Evolutionary conservation across 345 rosid genomes (phyloP).

Genomic region (Eucalyptus cloeziana): DNA sequence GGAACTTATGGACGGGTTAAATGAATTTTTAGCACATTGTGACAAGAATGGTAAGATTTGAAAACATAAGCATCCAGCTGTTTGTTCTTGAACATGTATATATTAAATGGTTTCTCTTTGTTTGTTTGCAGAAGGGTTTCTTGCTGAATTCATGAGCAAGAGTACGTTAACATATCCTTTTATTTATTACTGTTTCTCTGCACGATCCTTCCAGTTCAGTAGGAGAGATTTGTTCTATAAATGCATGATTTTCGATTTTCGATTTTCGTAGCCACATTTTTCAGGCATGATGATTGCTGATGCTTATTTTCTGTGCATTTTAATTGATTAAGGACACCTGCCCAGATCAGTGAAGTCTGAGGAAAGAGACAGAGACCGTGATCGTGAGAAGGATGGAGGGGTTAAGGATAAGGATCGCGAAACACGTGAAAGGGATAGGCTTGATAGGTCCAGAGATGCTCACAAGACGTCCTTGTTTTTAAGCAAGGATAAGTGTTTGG

Average conservation of each 20-base stretch:
- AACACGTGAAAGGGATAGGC: slow-evolving; percentile 64
- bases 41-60: slow-evolving; percentile 63
- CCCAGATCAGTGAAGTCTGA: slow-evolving; percentile 59
- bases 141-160: slow-evolving; percentile 72
- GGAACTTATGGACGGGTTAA: slow-evolving; percentile 82
- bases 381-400: slow-evolving; percentile 44
- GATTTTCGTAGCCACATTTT: background rate
- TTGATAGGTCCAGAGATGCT: slow-evolving; percentile 30
- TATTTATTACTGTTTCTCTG: background rate
- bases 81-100: background rate
- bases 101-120: background rate
- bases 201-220: background rate
- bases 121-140: slow-evolving; percentile 66
- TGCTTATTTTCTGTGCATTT: slow-evolving; percentile 7
- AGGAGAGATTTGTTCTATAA: background rate
- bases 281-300: background rate
- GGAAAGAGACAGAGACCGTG: slow-evolving; percentile 65
- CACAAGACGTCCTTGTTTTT: slow-evolving; percentile 40
- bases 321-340: slow-evolving; percentile 33
- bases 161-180: slow-evolving; percentile 42
- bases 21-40: slow-evolving; percentile 72
- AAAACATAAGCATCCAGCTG: background rate
- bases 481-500: slow-evolving; percentile 66
- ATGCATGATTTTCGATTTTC: background rate
- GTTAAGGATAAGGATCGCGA: slow-evolving; percentile 61